These are phyloP conservation scores for Xylaria longipes DNA, from an alignment of 495 filamentous ascomycete species.

Conservation along the genomic window DNA sequence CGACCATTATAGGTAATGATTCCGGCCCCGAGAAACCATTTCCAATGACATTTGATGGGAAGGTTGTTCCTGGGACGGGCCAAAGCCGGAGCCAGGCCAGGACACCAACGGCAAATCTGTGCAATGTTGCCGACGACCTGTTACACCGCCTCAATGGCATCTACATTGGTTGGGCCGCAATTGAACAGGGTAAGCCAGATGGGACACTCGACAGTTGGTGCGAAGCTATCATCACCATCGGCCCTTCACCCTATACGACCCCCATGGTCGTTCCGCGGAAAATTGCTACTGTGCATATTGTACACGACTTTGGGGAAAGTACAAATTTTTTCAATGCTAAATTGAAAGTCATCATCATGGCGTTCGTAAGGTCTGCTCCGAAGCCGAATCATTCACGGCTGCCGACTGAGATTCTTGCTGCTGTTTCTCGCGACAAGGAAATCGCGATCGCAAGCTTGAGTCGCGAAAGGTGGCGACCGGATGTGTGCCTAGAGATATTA, in stretches of 20 bases:
- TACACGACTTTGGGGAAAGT: conserved; percentile 54
- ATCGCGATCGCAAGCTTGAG: conserved; percentile 58
- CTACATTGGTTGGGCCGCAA: conserved; percentile 67
- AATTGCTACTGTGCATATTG: conserved; percentile 47
- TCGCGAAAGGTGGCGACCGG: conserved; percentile 60
- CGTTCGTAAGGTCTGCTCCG: conserved; percentile 53
- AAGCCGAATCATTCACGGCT: conserved; percentile 41
- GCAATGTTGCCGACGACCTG: conserved; percentile 52
- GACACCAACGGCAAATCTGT: conserved; percentile 50
- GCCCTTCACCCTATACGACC: conserved; percentile 45
- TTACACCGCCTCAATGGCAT: conserved; percentile 60
- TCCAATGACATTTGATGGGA: conserved; percentile 61
- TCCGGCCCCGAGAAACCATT: conserved; percentile 63
- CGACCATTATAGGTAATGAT: conserved; percentile 45
- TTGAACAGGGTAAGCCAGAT: conserved; percentile 39
- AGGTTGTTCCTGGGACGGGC: conserved; percentile 45
- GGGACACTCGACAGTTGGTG: conserved; percentile 49
- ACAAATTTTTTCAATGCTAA: conserved; percentile 44
- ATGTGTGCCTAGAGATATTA: conserved; percentile 37
- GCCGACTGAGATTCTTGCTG: conserved; percentile 48
- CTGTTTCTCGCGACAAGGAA: conserved; percentile 57
- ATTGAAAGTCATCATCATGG: conserved; percentile 62
- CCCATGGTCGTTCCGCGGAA: conserved; percentile 51
- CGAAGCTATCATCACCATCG: conserved; percentile 59
- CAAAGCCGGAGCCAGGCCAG: conserved; percentile 37